Evolutionary conservation across 1,284 basidiomycete genomes (phyloP).

Genomic region (Porphyrellus sp.): DNA sequence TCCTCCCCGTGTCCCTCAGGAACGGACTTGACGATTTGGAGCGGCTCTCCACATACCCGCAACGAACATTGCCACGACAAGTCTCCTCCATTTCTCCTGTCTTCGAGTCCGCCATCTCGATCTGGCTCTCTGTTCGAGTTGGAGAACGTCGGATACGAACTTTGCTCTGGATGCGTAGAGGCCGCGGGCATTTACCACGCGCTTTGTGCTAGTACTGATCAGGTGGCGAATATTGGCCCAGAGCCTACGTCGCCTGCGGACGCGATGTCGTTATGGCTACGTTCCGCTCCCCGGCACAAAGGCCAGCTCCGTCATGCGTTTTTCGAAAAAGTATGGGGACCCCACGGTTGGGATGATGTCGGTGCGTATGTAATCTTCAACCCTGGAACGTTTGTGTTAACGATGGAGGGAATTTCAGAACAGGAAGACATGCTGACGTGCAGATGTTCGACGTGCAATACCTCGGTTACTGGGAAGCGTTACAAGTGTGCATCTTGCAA

Average conservation of each 20-base stretch:
- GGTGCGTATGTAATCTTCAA: slow-evolving; percentile 49
- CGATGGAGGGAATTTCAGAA: slow-evolving; percentile 41
- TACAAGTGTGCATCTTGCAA: slow-evolving; percentile 84
- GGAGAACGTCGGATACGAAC: slow-evolving; percentile 65
- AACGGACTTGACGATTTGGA: slow-evolving; percentile 22
- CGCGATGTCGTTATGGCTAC: slow-evolving; percentile 53
- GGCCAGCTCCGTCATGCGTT: slow-evolving; percentile 79
- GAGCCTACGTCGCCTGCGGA: slow-evolving; percentile 47
- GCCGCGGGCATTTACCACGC: slow-evolving; percentile 75
- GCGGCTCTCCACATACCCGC: slow-evolving; percentile 12
- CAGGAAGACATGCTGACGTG: slow-evolving; percentile 63
- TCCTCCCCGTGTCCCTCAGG: slow-evolving; percentile 43
- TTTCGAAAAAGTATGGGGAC: slow-evolving; percentile 80
- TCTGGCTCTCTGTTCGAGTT: slow-evolving; percentile 18
- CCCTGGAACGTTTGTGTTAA: neutral
- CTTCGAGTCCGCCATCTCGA: slow-evolving; percentile 18
- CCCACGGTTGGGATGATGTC: slow-evolving; percentile 79
- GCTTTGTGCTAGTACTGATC: slow-evolving; percentile 53
- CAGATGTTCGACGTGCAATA: slow-evolving; percentile 77
- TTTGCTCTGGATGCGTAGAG: slow-evolving; percentile 78
- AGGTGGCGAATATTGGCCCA: slow-evolving; percentile 39
- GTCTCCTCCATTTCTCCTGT: slow-evolving; percentile 41
- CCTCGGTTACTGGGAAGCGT: slow-evolving; percentile 56
- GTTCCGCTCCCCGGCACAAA: slow-evolving; percentile 63
- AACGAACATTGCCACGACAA: slow-evolving; percentile 37